Evolutionary conservation across 345 rosid species (phyloP).

Genomic region (Mercurialis annua): DNA sequence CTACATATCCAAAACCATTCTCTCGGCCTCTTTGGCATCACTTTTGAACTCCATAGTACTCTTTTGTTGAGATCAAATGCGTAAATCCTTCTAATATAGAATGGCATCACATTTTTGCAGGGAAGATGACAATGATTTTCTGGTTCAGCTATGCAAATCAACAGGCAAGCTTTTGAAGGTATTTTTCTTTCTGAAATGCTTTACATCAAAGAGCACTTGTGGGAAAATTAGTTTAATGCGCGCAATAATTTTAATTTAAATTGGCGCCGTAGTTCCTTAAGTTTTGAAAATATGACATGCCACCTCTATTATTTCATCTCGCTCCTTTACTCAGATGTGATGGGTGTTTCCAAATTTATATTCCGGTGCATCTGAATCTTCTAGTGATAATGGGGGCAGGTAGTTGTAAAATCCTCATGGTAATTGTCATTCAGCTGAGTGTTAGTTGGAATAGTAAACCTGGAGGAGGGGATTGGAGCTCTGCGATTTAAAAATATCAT

Average conservation of each 20-base stretch:
- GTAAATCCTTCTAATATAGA: neutral
- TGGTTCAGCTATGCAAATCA: conserved; percentile 73
- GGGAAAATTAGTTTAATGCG: neutral
- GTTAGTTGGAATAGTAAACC: neutral
- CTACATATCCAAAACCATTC: neutral
- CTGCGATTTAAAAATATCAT: neutral
- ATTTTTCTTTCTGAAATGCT: conserved; percentile 8
- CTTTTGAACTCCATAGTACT: neutral
- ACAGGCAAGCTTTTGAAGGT: conserved; percentile 87
- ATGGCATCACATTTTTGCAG: conserved; percentile 32
- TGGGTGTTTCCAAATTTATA: neutral
- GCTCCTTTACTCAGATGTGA: neutral
- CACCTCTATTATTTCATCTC: neutral
- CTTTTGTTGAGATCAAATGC: neutral
- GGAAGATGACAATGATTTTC: conserved; percentile 81
- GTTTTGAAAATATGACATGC: neutral
- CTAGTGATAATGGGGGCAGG: neutral
- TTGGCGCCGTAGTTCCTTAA: neutral
- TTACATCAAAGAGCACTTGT: neutral
- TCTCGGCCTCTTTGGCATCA: neutral
- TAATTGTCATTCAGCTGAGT: neutral
- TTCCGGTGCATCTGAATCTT: no score
- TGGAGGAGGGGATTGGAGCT: no score
- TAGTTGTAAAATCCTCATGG: neutral
- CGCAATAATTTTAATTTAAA: neutral